Evolutionary conservation across 441 rosid species (phyloP).

Genomic region (Erodium moschatum): DNA sequence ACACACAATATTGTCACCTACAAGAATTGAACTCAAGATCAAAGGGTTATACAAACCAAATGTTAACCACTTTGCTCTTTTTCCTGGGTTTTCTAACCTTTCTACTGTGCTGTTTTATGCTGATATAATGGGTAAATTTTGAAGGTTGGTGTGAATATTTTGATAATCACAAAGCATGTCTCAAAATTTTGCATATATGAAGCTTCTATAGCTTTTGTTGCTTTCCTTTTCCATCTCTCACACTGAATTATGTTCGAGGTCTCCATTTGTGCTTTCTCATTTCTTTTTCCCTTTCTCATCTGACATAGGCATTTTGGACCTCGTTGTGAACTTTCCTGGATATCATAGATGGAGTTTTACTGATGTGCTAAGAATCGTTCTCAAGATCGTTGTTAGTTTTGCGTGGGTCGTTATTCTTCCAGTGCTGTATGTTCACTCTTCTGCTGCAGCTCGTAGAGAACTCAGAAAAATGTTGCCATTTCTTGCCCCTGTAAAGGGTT

Average conservation of each 20-base stretch:
- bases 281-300: neutral
- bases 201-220: neutral
- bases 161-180: neutral
- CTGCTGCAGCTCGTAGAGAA: constrained; percentile 29
- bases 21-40: too few relatives aligned
- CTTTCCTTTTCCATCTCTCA: neutral
- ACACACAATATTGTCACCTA: too few relatives aligned
- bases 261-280: neutral
- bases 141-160: neutral
- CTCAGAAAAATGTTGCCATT: constrained; percentile 40
- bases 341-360: constrained; percentile 84
- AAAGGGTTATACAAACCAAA: neutral
- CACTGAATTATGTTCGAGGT: neutral
- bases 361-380: constrained; percentile 60
- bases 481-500: constrained; percentile 53
- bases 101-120: neutral
- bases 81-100: neutral
- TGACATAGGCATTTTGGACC: constrained; percentile 71
- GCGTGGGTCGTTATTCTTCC: constrained; percentile 80
- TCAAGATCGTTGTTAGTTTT: constrained; percentile 64
- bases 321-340: constrained; percentile 87
- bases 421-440: constrained; percentile 54
- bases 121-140: neutral
- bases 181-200: neutral
- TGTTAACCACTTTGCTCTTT: neutral